Base-by-base conservation (phyloP, 345 rosid species). In the Hibiscus syriacus region DNA sequence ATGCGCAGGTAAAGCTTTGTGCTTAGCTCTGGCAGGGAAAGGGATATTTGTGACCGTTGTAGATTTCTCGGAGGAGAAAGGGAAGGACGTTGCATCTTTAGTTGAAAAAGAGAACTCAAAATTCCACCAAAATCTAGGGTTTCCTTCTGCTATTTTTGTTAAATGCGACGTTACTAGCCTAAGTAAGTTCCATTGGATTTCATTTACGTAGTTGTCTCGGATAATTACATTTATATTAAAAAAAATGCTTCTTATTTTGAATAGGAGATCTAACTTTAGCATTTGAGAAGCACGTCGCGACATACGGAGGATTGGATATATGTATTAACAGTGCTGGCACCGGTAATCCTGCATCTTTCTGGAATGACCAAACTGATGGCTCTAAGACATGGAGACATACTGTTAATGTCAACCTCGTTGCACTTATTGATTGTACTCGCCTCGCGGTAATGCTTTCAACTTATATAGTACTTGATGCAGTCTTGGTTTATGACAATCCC, bases 261-360 rank as follows among this genome's bases (percentile, higher is more conserved):
- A 54, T 82, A 93, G 98, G 83, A 56, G 89, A 90, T 69, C 61
- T 89, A 29, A 60, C 78, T 7, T 76, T 82, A 74, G 91, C 92
- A 57, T 93, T 90, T 48, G 91, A 86, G 61, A 93, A 86, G 87
- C 97, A 93, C 70, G 83, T 89, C 16, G 81, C 86, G 16, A 72
- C 86, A 2, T 93, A 80, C 73, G 92, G 96, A 72, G 92, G 94
- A 66, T 66, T 93, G 66, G 99, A 93, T 74, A 86, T 93, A 34
- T 90, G 97, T 19, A 84, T 93, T 70, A 87, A 86, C 71, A 61
- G 78, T 55, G 99, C 99, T 22, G 97, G 99, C 3, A 81, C 84
- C 56, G 3, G 20, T 57, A 82, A 36, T 78, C 68, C 82, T 10
- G 17, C 76, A 38, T 72, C 70, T 4, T 88, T 90, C 75, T 41